These are phyloP conservation scores for Alternaria ethzedia DNA, from an alignment of 2,329 filamentous ascomycete genomes.

Conservation along the genomic window DNA sequence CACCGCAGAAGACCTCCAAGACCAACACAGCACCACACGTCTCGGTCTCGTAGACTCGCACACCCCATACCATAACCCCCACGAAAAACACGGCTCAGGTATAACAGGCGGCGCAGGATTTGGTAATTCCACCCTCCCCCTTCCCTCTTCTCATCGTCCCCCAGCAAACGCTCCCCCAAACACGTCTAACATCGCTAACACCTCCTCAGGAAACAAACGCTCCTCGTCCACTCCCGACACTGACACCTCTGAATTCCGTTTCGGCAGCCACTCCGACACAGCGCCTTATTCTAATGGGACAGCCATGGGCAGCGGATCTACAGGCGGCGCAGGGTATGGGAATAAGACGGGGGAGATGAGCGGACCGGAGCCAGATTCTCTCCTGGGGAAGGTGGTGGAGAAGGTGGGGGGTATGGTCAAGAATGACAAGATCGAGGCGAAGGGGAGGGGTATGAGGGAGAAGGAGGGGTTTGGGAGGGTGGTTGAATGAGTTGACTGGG, in stretches of 20 bases:
- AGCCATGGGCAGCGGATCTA: conserved; percentile 39
- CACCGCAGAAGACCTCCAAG: conserved; percentile 17
- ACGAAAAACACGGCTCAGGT: conserved; percentile 41
- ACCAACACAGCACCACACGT: conserved; percentile 36
- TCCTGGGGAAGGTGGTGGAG: conserved; percentile 64
- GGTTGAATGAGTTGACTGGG: neutral
- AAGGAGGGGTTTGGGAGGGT: conserved; percentile 15
- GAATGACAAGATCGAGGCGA: conserved; percentile 56
- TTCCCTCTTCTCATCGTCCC: neutral
- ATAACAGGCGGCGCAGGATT: conserved; percentile 44
- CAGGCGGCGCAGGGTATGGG: conserved; percentile 47
- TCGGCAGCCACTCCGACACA: conserved; percentile 27
- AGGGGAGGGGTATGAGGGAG: conserved; percentile 60
- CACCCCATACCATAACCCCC: conserved; percentile 34
- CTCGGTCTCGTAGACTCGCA: conserved; percentile 34
- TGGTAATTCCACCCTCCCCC: conserved; percentile 8
- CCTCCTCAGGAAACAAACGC: conserved; percentile 42
- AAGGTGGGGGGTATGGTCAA: conserved; percentile 61
- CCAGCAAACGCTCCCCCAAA: neutral
- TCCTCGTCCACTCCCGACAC: conserved; percentile 10
- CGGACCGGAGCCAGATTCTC: conserved; percentile 49
- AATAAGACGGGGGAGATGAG: conserved; percentile 47
- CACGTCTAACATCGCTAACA: neutral
- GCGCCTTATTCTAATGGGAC: conserved; percentile 33
- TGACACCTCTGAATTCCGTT: conserved; percentile 15